phyloP scores from a whole-genome alignment of 1,284 basidiomycete species.

The Afroboletus lepidellus region DNA sequence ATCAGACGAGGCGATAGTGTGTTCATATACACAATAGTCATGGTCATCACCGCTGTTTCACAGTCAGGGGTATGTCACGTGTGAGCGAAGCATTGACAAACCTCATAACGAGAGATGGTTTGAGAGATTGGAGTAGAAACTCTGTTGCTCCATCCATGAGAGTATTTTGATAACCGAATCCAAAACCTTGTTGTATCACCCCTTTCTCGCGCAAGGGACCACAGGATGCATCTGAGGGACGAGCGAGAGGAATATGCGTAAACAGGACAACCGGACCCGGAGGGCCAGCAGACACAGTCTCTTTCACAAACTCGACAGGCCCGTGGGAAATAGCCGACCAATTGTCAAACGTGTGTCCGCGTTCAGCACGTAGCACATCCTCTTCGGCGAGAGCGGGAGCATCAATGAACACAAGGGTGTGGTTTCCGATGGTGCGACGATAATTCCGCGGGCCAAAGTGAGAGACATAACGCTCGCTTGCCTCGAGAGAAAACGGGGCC shows the following conservation, averaged over 20 bases:
- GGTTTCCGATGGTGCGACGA: slow-evolving; percentile 54
- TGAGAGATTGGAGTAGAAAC: slow-evolving; percentile 66
- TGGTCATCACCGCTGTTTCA: slow-evolving; percentile 77
- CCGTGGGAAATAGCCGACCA: slow-evolving; percentile 65
- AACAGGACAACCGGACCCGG: slow-evolving; percentile 64
- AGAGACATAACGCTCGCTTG: slow-evolving; percentile 51
- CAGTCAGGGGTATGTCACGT: slow-evolving; percentile 6
- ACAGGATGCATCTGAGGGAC: slow-evolving; percentile 68
- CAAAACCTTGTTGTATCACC: slow-evolving; percentile 69
- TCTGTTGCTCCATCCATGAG: slow-evolving; percentile 69
- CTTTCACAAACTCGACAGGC: slow-evolving; percentile 70
- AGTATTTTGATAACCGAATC: slow-evolving; percentile 81
- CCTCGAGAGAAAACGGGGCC: slow-evolving; percentile 47
- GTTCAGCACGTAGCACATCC: slow-evolving; percentile 65
- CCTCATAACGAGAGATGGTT: slow-evolving; percentile 74
- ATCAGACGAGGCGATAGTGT: slow-evolving; percentile 38
- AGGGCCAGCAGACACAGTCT: slow-evolving; percentile 40
- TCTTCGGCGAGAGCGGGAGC: slow-evolving; percentile 74
- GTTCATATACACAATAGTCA: slow-evolving; percentile 81
- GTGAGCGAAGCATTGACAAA: slow-evolving; percentile 34
- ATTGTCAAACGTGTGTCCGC: slow-evolving; percentile 48
- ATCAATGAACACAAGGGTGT: slow-evolving; percentile 70
- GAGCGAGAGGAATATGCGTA: slow-evolving; percentile 79
- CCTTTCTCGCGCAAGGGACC: slow-evolving; percentile 75
- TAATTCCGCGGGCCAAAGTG: slow-evolving; percentile 60